Evolutionary conservation across 73 alveolate species (phyloP).

Genomic region (Paramecium primaurelia): DNA sequence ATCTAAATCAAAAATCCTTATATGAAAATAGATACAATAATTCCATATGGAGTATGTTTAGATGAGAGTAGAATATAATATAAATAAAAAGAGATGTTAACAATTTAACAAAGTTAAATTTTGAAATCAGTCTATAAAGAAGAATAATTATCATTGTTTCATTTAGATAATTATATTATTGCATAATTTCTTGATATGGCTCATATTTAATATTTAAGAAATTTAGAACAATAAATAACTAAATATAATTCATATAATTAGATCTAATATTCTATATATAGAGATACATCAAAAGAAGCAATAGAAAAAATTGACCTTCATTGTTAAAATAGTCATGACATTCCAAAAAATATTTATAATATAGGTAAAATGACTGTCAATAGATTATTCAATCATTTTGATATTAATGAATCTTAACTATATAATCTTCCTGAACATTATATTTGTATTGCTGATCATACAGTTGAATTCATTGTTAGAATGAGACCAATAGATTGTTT

Average conservation of each 20-base stretch:
- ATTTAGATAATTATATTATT: not conserved
- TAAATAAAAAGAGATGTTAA: not conserved
- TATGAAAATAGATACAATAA: not conserved
- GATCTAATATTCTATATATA: not conserved
- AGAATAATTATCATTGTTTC: not conserved
- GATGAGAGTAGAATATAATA: slow-evolving; percentile 24
- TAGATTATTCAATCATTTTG: not conserved
- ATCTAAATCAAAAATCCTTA: not conserved
- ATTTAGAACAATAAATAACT: not conserved
- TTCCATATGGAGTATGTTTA: slow-evolving; percentile 17
- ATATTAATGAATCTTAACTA: not conserved
- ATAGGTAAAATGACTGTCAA: not conserved
- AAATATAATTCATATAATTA: not conserved
- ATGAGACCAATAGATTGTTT: slow-evolving; percentile 11
- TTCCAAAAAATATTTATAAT: not conserved
- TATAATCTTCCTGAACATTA: slow-evolving; percentile 22
- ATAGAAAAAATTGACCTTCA: not conserved
- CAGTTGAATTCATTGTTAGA: not conserved
- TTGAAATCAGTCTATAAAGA: not conserved
- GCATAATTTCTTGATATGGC: slow-evolving; percentile 27
- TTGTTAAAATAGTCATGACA: not conserved
- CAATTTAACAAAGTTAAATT: not conserved
- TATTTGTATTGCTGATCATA: not conserved
- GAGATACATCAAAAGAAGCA: slow-evolving; percentile 1
- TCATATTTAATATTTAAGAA: not conserved